Base-by-base conservation (phyloP, 106 monocot species). In the Phalaenopsis equestris region DNA sequence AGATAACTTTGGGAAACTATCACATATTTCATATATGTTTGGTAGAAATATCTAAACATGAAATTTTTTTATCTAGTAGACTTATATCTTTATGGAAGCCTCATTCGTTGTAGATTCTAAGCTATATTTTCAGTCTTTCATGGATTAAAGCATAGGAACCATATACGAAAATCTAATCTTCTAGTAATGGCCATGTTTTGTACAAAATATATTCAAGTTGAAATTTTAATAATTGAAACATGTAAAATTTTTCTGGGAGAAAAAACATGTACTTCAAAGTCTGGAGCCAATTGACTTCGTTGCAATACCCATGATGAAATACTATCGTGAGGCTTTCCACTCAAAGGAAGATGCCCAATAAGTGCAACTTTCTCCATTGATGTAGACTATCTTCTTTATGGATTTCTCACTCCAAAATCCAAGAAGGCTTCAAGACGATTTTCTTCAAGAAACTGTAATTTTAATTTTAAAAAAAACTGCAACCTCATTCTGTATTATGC, bases 321-420 rank as follows among this genome's bases (percentile, higher is more conserved):
- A 85, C 74, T 83, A 73, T 67, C 77, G 65, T n/a, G 86, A 86
- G 55, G n/a, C 81, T 61, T 87, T 86, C 81, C 48, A 74, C 76
- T 84, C 87, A 43, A 83, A 56, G 42, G 90, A 85, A 78, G 92
- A 93, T 83, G 79, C 79, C 19, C 92, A 90, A 90, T 93, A 80
- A 88, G 92, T 81, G 4, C 19, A 65, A 55, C 52, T 79, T 38
- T 39, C 37, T 70, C 38, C 30, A 30, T 52, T 52, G 14, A 14
- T 52, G 52, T 52, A 52, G 52, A 45, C 43, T 45, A 6, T 4
- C 3, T 6, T 45, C 5, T 45, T 45, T 45, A 45, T 30, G 30
- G 43, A 12, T 52, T 52, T 10, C 2, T 12, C 14, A 12, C 12
- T 52, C 12, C 52, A 10, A 52, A 30, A 30, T 30, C 30, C 30